Percentiles rank a stretch among this genome's conserved stretches.
phyloP scores from a whole-genome alignment of 352 stramenopile genomes.

The Pythium phragmitis region DNA sequence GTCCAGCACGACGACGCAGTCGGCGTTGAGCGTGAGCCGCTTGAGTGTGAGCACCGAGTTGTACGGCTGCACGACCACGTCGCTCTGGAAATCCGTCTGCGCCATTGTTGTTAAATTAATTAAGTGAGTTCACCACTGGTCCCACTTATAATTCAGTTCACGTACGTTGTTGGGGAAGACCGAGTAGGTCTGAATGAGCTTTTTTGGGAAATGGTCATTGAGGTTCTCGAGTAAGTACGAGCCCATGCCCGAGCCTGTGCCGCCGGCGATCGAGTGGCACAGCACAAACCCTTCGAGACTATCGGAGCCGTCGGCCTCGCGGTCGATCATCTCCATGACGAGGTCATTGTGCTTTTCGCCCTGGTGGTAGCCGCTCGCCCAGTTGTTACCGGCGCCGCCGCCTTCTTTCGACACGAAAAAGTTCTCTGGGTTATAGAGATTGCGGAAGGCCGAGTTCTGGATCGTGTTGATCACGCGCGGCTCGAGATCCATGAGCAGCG shows the following conservation, averaged over 20 bases:
- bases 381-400: conserved; percentile 92
- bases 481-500: conserved; percentile 98
- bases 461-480: conserved; percentile 93
- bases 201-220: conserved; percentile 99
- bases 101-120: conserved; percentile 17
- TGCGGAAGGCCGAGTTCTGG: conserved; percentile 88
- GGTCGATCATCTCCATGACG: conserved; percentile 99
- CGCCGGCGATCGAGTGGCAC: conserved; percentile 98
- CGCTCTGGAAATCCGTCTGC: conserved; percentile 78
- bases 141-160: background rate
- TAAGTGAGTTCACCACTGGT: too few species aligned
- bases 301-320: conserved; percentile 95
- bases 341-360: conserved; percentile 95
- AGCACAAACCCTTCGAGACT: conserved; percentile 98
- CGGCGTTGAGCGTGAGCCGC: conserved; percentile 96
- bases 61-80: conserved; percentile 99
- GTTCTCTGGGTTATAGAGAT: conserved; percentile 99
- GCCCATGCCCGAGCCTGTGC: conserved; percentile 98
- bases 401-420: conserved; percentile 94
- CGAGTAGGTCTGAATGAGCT: conserved; percentile 99
- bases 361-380: conserved; percentile 91
- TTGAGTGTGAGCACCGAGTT: conserved; percentile 99
- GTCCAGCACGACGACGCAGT: conserved; percentile 99
- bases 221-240: conserved; percentile 99
- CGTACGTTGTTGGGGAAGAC: conserved; percentile 97